A percentile compares a stretch with the other conserved stretches of the same genome.
These are phyloP conservation scores for Haematococcus lacustris DNA, from an alignment of 139 green algal species.

Conservation along the genomic window DNA sequence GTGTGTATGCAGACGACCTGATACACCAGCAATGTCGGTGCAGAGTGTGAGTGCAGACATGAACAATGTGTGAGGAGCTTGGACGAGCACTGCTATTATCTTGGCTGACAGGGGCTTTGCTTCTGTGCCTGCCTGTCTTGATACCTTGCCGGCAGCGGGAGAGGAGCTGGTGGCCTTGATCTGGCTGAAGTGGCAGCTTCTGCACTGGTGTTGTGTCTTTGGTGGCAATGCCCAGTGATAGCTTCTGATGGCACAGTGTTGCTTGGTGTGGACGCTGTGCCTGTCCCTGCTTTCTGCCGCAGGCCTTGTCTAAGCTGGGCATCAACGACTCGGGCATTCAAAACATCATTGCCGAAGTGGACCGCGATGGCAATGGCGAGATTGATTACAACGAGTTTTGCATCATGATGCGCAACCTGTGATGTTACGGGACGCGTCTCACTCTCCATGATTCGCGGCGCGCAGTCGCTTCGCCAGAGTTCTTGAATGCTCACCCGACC, in stretches of 20 bases:
- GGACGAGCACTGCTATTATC: background rate
- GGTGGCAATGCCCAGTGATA: background rate
- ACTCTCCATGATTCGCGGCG: too few relatives aligned
- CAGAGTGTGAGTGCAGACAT: background rate
- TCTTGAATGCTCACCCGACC: too few relatives aligned
- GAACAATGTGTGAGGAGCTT: background rate
- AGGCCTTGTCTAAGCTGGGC: conserved; percentile 16
- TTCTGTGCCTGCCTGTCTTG: too few relatives aligned
- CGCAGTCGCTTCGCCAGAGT: too few relatives aligned
- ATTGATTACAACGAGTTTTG: conserved; percentile 81
- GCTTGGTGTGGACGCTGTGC: background rate
- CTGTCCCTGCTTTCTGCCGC: background rate
- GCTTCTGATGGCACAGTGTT: background rate
- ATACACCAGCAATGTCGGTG: background rate
- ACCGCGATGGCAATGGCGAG: conserved; percentile 58
- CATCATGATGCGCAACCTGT: conserved; percentile 50
- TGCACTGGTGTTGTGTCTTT: too few relatives aligned
- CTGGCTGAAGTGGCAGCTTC: background rate
- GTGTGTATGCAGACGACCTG: background rate
- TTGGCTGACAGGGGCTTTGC: background rate
- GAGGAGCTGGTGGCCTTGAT: background rate
- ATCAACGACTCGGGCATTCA: conserved; percentile 24
- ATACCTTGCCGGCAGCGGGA: background rate
- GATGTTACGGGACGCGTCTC: too few relatives aligned
- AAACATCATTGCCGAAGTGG: conserved; percentile 51